A percentile compares a stretch with the other conserved stretches of the same genome.
Evolutionary conservation across 2,329 filamentous ascomycete species (phyloP).

Genomic region (Verticillium tricorpus): DNA sequence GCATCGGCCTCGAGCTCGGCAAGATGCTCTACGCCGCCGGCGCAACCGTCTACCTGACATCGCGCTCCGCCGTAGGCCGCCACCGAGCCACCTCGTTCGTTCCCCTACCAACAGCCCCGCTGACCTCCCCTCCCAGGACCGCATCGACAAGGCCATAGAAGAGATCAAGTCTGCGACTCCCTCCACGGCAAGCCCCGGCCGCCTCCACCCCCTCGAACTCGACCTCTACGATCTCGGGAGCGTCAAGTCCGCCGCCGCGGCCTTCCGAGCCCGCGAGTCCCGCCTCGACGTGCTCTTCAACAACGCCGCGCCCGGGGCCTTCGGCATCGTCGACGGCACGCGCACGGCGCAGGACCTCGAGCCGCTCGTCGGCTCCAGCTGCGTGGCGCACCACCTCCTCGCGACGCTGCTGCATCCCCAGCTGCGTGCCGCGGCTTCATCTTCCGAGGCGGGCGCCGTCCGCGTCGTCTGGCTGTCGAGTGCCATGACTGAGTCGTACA

Average conservation of each 20-base stretch:
- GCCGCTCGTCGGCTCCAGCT: slow-evolving; percentile 27
- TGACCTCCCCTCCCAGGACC: slow-evolving; percentile 14
- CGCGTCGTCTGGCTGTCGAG: not conserved
- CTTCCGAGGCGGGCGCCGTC: not conserved
- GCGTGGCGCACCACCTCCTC: slow-evolving; percentile 27
- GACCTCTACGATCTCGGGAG: slow-evolving; percentile 37
- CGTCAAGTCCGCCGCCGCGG: slow-evolving; percentile 30
- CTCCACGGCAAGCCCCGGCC: slow-evolving; percentile 7
- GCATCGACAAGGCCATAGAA: slow-evolving; percentile 25
- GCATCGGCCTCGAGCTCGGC: slow-evolving; percentile 44
- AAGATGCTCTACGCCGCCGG: slow-evolving; percentile 48
- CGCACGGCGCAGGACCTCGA: slow-evolving; percentile 27
- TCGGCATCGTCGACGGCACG: slow-evolving; percentile 11
- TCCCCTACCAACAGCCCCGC: no score
- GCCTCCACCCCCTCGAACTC: slow-evolving; percentile 27
- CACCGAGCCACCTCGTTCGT: no score
- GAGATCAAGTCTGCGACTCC: slow-evolving; percentile 8
- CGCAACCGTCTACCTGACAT: slow-evolving; percentile 49
- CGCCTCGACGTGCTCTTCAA: slow-evolving; percentile 38
- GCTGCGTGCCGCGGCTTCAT: slow-evolving; percentile 21
- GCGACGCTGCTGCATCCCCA: slow-evolving; percentile 27
- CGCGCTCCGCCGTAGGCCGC: slow-evolving; percentile 26
- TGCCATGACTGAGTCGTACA: not conserved
- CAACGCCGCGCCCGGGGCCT: slow-evolving; percentile 26
- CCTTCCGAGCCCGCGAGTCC: slow-evolving; percentile 30